Percentiles rank a stretch among this genome's conserved stretches.
These are phyloP conservation scores for Lavandula angustifolia DNA, from an alignment of 257 asterid genomes.

Conservation along the genomic window DNA sequence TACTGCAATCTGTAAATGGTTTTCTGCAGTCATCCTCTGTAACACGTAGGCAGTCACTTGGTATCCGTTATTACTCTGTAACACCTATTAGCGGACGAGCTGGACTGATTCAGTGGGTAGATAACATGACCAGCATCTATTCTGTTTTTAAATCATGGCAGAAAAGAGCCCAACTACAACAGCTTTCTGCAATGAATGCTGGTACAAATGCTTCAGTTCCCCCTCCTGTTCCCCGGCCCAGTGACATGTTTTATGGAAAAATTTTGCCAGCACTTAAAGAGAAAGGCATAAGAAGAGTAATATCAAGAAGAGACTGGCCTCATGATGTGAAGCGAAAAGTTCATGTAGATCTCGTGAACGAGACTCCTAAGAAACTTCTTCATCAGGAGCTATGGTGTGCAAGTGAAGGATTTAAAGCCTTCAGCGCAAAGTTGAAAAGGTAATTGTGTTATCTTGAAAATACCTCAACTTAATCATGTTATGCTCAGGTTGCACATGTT, in stretches of 20 bases:
- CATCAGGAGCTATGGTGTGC: constrained; percentile 99
- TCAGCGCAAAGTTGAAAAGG: constrained; percentile 90
- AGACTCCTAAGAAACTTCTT: constrained; percentile 94
- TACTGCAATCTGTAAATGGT: constrained; percentile 89
- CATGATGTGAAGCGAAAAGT: constrained; percentile 95
- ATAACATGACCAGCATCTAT: constrained; percentile 83
- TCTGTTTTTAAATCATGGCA: constrained; percentile 98
- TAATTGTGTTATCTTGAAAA: constrained; percentile 32
- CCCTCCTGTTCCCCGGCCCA: constrained; percentile 94
- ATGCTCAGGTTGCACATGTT: constrained; percentile 11
- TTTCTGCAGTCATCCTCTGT: constrained; percentile 77
- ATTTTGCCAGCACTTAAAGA: constrained; percentile 98
- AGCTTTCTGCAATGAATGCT: constrained; percentile 60
- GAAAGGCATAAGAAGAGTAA: constrained; percentile 94
- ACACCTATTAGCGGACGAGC: constrained; percentile 99
- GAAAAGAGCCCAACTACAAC: constrained; percentile 73
- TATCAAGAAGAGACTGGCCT: constrained; percentile 99
- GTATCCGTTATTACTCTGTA: constrained; percentile 87
- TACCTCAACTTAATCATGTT: constrained; percentile 17
- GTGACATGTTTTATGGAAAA: constrained; percentile 98
- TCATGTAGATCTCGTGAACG: constrained; percentile 88
- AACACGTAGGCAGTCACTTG: constrained; percentile 69
- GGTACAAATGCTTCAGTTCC: constrained; percentile 58
- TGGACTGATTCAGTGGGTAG: constrained; percentile 99
- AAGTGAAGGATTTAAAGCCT: constrained; percentile 93